Conservation (phyloP, 1,139 yeast genomes). For the Scheffersomyces quercinus region DNA sequence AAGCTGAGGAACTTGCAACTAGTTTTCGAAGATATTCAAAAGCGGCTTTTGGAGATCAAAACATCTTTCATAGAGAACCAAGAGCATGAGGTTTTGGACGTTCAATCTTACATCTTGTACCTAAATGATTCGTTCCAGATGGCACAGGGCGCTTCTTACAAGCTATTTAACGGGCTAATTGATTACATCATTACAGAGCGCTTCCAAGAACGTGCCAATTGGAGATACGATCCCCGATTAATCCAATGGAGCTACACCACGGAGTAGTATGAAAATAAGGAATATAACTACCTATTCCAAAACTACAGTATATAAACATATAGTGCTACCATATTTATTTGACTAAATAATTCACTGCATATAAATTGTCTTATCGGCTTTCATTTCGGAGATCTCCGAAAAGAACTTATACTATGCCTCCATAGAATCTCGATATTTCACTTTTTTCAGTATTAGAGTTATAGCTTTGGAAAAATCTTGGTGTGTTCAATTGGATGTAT, state of each 20-base stretch:
- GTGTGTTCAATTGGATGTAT: too few species aligned
- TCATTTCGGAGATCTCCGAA: constrained; percentile 9
- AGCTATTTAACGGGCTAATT: constrained; percentile 27
- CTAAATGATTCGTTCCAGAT: too few species aligned
- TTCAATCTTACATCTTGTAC: background rate
- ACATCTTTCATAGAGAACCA: too few species aligned
- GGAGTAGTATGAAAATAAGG: background rate
- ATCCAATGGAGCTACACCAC: constrained; percentile 20
- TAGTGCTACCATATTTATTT: background rate
- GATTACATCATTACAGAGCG: constrained; percentile 22
- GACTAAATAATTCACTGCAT: background rate
- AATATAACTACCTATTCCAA: too few species aligned
- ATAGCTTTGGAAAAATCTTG: too few species aligned
- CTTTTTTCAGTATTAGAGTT: too few species aligned
- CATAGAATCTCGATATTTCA: too few species aligned
- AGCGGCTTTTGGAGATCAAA: constrained; percentile 6
- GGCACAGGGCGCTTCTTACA: constrained; percentile 5
- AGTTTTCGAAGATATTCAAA: constrained; percentile 16
- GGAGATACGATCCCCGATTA: constrained; percentile 25
- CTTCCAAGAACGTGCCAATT: constrained; percentile 16
- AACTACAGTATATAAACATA: background rate
- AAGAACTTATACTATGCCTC: constrained; percentile 2
- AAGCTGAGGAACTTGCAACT: constrained; percentile 13
- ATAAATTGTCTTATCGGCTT: background rate
- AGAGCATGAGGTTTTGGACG: background rate